Percentiles rank a stretch among this genome's conserved stretches.
Evolutionary conservation across 2,329 filamentous ascomycete genomes (phyloP).

Genomic region (Rhynchosporium agropyri): DNA sequence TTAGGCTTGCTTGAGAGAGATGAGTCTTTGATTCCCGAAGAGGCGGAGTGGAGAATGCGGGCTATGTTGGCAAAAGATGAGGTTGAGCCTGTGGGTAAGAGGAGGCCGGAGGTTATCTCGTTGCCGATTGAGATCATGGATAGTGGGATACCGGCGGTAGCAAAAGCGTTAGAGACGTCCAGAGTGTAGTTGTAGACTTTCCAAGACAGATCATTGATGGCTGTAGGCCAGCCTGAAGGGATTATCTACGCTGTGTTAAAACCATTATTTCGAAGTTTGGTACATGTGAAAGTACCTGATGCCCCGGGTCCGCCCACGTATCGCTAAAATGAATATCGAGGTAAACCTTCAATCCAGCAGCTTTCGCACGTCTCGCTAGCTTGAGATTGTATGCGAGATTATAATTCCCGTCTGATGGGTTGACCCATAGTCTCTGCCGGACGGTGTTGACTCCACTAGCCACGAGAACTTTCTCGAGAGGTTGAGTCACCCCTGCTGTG

Average conservation of each 20-base stretch:
- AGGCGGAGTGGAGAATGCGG: constrained; percentile 63
- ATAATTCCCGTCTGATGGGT: constrained; percentile 65
- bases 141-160: constrained; percentile 55
- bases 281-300: constrained; percentile 50
- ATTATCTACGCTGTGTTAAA: constrained; percentile 45
- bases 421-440: constrained; percentile 73
- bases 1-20: constrained; percentile 58
- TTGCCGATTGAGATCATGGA: constrained; percentile 72
- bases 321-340: constrained; percentile 69
- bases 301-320: constrained; percentile 69
- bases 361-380: constrained; percentile 66
- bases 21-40: constrained; percentile 66
- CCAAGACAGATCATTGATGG: constrained; percentile 60
- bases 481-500: constrained; percentile 52
- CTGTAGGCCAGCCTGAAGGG: constrained; percentile 65
- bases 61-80: constrained; percentile 62
- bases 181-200: constrained; percentile 71
- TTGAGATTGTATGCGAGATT: constrained; percentile 70
- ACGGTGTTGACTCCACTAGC: constrained; percentile 68
- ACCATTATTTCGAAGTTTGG: not conserved
- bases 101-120: constrained; percentile 68
- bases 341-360: constrained; percentile 59
- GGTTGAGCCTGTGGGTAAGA: constrained; percentile 65
- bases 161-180: constrained; percentile 62
- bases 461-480: constrained; percentile 65